phyloP scores from a whole-genome alignment of 306 rosid genomes.

The Ochetophila trinervis region DNA sequence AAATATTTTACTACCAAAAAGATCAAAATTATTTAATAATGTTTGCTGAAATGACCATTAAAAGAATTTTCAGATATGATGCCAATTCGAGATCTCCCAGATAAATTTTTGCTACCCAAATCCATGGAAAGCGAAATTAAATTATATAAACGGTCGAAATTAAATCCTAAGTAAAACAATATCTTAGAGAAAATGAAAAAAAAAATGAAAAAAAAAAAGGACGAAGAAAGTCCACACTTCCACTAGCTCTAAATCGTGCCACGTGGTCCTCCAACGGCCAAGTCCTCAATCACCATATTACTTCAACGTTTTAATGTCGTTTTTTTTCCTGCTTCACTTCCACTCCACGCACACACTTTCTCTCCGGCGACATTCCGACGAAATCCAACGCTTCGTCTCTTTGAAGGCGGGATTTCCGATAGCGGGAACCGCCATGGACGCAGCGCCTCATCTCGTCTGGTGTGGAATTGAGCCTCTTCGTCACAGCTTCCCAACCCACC shows the following conservation, averaged over 20 bases:
- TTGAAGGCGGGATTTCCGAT: background rate
- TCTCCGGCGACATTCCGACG: background rate
- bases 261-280: slow-evolving; percentile 40
- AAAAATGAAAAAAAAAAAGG: background rate
- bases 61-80: too few relatives aligned
- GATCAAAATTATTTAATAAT: too few relatives aligned
- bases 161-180: background rate
- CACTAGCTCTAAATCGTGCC: slow-evolving; percentile 24
- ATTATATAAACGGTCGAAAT: too few relatives aligned
- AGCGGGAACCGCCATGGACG: slow-evolving; percentile 56
- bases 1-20: too few relatives aligned
- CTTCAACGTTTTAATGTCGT: background rate
- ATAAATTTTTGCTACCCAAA: too few relatives aligned
- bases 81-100: too few relatives aligned
- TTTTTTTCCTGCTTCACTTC: background rate
- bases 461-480: slow-evolving; percentile 55
- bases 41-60: too few relatives aligned
- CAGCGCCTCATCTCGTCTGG: slow-evolving; percentile 61
- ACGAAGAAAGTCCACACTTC: too few relatives aligned
- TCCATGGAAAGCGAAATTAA: too few relatives aligned
- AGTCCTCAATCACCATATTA: background rate
- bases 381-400: background rate
- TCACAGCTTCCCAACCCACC: slow-evolving; percentile 31
- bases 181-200: background rate
- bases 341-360: background rate